These are phyloP conservation scores for Alnus glutinosa DNA, from an alignment of 306 rosid species.

Conservation along the genomic window DNA sequence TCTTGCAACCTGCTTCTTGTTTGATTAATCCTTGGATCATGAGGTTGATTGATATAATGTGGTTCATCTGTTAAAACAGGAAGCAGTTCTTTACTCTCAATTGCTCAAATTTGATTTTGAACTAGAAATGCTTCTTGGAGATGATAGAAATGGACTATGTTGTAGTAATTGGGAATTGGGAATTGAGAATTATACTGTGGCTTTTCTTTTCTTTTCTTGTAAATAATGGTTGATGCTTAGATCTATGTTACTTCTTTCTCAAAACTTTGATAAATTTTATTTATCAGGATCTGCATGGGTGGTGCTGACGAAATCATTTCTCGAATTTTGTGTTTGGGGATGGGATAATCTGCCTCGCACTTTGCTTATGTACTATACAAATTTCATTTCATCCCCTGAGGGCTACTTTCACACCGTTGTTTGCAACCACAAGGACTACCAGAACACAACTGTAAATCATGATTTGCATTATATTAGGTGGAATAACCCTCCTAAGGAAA, in stretches of 20 bases:
- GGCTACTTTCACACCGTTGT: slow-evolving; percentile 88
- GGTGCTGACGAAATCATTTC: slow-evolving; percentile 68
- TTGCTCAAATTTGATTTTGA: not conserved
- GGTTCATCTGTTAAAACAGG: not conserved
- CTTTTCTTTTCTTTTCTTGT: not conserved
- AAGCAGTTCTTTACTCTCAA: not conserved
- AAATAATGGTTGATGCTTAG: slow-evolving; percentile 1
- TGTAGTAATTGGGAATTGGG: not conserved
- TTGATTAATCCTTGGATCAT: slow-evolving; percentile 1
- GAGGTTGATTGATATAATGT: not conserved
- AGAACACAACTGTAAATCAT: slow-evolving; percentile 80
- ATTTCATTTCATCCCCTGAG: slow-evolving; percentile 72
- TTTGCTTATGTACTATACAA: slow-evolving; percentile 85
- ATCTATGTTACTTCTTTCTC: slow-evolving; percentile 3
- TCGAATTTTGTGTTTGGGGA: slow-evolving; percentile 79
- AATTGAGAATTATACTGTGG: not conserved
- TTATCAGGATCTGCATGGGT: slow-evolving; percentile 75
- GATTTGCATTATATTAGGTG: slow-evolving; percentile 70
- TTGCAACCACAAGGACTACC: slow-evolving; percentile 92
- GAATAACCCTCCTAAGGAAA: slow-evolving; percentile 74
- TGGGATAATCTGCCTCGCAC: slow-evolving; percentile 96
- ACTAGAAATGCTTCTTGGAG: not conserved
- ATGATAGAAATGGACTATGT: not conserved
- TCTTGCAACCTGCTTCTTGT: not conserved
- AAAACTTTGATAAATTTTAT: slow-evolving; percentile 6